Base-by-base conservation (phyloP, 495 filamentous ascomycete genomes). In the Hypoxylon subgilvum region DNA sequence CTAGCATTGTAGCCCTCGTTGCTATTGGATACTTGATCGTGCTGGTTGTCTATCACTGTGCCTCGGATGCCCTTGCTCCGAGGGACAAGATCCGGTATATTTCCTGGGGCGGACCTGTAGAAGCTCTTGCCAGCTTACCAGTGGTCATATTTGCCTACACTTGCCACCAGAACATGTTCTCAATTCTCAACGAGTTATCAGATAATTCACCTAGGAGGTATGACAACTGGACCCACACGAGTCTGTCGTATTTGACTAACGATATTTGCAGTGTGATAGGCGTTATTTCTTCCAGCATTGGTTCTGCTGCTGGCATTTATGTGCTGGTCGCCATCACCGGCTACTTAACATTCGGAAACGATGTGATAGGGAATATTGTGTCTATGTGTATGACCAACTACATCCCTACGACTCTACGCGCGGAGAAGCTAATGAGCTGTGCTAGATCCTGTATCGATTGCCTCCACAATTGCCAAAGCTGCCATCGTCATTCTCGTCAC, bases 161-260 rank as follows among this genome's bases (percentile, higher is more conserved):
- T 3, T 98, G 95, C 68, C 94, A 98, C 73, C 94, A 98, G 63
- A 98, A 98, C 66, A 98, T 98, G 94, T 98, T 98, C 68, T 96
- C 95, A 0, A 93, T 98, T 57, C 74, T 98, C 23, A 98, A 98
- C 61, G 95, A 98, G 76, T 92, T 97, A 63, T 74, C 78, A 45
- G 87, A 96, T 70, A 92, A 91, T 68, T 89, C 88, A 12, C 91
- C 90, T 22, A 65, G 31, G 28, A 68, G 61, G 67, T 70, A 68
- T 16, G 28, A 0, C 43, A 21, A 0, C 10, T 18, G 13, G 4
- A 7, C 19, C 0, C 30, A n/a, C 2, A 39, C 14, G 40, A 25
- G 12, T 27, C 17, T 5, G 38, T 46, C 39, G n/a, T n/a, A n/a
- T n/a, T 21, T 14, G 35, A 28, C 52, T 85, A 80, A 70, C 47